A percentile compares a stretch with the other conserved stretches of the same genome.
Evolutionary conservation across 345 rosid species (phyloP).

Genomic region (Salix arbutifolia): DNA sequence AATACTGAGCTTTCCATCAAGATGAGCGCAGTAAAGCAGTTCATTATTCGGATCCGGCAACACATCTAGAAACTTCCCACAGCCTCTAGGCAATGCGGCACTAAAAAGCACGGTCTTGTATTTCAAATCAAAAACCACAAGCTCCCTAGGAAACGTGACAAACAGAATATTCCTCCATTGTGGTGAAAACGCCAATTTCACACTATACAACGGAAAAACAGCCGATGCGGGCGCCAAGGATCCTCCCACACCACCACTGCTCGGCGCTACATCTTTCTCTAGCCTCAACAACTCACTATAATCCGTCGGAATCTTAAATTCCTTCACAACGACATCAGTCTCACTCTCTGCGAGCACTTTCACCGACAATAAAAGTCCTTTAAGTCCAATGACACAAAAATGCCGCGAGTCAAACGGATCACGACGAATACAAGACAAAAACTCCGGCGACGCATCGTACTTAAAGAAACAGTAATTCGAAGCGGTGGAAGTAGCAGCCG

Average conservation of each 20-base stretch:
- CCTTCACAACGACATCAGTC: constrained; percentile 55
- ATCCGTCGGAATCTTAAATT: constrained; percentile 60
- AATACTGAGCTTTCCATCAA: constrained; percentile 87
- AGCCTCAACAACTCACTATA: constrained; percentile 54
- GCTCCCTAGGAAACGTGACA: constrained; percentile 85
- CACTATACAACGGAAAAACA: constrained; percentile 56
- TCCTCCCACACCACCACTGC: constrained; percentile 29
- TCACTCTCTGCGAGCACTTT: constrained; percentile 73
- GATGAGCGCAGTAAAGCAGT: constrained; percentile 78
- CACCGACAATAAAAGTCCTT: constrained; percentile 66
- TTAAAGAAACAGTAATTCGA: constrained; percentile 61
- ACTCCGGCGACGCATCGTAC: constrained; percentile 74
- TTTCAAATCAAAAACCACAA: constrained; percentile 82
- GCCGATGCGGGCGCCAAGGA: constrained; percentile 72
- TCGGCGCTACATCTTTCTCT: constrained; percentile 49
- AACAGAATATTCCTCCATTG: constrained; percentile 72
- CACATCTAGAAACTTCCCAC: constrained; percentile 82
- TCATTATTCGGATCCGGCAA: constrained; percentile 75
- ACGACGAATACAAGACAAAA: constrained; percentile 73
- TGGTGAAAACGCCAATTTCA: constrained; percentile 71
- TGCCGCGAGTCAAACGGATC: constrained; percentile 91
- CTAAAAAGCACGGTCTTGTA: constrained; percentile 60
- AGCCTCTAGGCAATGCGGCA: constrained; percentile 74
- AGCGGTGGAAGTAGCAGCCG: constrained; percentile 25
- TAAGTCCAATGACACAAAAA: constrained; percentile 66